These are phyloP conservation scores for Botrytis tulipae DNA, from an alignment of 2,329 filamentous ascomycete species.

Conservation along the genomic window DNA sequence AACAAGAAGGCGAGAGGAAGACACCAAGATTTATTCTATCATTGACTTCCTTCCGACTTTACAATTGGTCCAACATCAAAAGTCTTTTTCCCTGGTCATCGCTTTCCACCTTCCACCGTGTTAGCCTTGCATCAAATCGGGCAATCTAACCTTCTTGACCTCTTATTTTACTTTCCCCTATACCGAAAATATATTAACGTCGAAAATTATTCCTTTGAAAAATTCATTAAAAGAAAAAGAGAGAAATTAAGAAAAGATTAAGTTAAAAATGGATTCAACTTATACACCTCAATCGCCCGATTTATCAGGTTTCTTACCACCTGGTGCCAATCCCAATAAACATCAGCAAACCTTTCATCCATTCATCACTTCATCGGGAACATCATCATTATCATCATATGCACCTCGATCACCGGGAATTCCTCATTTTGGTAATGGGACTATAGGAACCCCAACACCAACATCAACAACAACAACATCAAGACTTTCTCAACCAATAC, in stretches of 20 bases:
- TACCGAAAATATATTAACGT: conserved; percentile 17
- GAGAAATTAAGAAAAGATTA: conserved; percentile 8
- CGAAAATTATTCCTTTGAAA: conserved; percentile 12
- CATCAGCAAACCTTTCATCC: conserved; percentile 23
- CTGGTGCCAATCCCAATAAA: conserved; percentile 29
- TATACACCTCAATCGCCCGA: conserved; percentile 40
- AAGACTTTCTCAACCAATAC: conserved; percentile 5
- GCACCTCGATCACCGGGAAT: conserved; percentile 36
- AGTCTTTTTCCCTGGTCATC: background rate
- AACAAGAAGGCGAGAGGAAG: background rate
- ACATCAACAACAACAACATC: conserved; percentile 14
- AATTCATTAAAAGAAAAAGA: conserved; percentile 13
- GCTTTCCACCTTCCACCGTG: background rate
- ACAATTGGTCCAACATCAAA: background rate
- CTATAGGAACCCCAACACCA: conserved; percentile 19
- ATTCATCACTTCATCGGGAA: background rate
- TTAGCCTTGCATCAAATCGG: conserved; percentile 31
- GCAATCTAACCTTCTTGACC: conserved; percentile 2
- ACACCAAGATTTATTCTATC: background rate
- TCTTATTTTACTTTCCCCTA: background rate
- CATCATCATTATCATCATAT: conserved; percentile 26
- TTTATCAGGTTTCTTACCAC: conserved; percentile 36
- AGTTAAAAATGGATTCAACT: conserved; percentile 33
- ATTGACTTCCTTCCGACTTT: background rate
- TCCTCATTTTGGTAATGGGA: conserved; percentile 32